Base-by-base conservation (phyloP, 2,329 filamentous ascomycete species). In the Xylariaceae sp. region DNA sequence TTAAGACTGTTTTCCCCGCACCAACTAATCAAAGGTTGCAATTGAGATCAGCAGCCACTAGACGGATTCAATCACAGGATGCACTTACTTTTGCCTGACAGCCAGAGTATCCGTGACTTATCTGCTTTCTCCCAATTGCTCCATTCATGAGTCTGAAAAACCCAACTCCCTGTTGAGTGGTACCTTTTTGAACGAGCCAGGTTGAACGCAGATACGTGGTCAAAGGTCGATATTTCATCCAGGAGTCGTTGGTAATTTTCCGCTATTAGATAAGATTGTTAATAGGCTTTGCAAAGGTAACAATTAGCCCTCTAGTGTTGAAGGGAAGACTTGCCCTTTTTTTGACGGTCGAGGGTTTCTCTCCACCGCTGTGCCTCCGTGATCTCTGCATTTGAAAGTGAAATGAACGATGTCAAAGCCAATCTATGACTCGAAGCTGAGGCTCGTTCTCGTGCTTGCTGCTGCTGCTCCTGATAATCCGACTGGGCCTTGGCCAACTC, bases 1-100 rank as follows among this genome's bases (percentile, higher is more conserved):
- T 50, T 16, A 60, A 16, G 14, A 58, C 41, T 12, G 57, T 60
- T 53, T 60, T 60, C n/a, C 57, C 57, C 23, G 57, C 58, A 23
- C 57, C 57, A 28, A 60, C 57, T 60, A 29, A 11, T n/a, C n/a
- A n/a, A n/a, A 34, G 8, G 31, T 29, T 31, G 24, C 4, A 19
- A 24, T 39, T 23, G n/a, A n/a, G n/a, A n/a, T n/a, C n/a, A n/a
- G n/a, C n/a, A n/a, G n/a, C n/a, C n/a, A n/a, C n/a, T n/a, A n/a
- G n/a, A n/a, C n/a, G n/a, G n/a, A n/a, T n/a, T 34, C 21, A 26
- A 21, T 7, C 17, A 17, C 3, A 16, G 4, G 16, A 21, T 28
- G 28, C 24, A 33, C 41, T 53, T 39, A 53, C 50, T 53, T 40
- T 53, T 53, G 14, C 50, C 50, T 29, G 50, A 53, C 9, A 53